Conservation (phyloP, 106 monocot species). For the Dactylorhiza incarnata region DNA sequence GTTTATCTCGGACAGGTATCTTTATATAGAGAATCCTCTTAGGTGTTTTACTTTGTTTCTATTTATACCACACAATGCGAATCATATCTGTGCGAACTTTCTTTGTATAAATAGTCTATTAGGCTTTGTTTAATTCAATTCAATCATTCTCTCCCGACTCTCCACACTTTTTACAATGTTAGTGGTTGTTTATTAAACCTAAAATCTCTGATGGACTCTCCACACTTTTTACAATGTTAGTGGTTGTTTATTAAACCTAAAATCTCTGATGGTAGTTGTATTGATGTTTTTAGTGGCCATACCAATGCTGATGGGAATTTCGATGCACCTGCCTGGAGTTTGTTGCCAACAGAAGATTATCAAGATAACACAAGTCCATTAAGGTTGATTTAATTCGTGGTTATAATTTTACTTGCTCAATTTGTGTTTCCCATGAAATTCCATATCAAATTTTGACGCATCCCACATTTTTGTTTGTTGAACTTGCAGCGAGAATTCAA, state of each 20-base stretch:
- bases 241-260: neutral
- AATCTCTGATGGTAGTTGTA: slow-evolving; percentile 1
- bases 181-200: neutral
- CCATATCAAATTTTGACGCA: neutral
- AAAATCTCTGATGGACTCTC: neutral
- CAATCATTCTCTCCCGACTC: no score
- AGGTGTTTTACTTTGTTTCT: no score
- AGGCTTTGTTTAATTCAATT: no score
- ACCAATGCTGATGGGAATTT: slow-evolving; percentile 21
- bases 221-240: neutral
- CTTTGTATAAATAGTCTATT: no score
- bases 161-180: neutral
- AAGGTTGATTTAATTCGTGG: slow-evolving; percentile 27
- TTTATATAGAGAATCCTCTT: no score
- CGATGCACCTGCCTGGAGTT: slow-evolving; percentile 25
- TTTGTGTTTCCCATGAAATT: neutral
- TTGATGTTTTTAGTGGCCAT: slow-evolving; percentile 8
- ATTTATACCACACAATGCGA: no score
- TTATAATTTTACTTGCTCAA: neutral
- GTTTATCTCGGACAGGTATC: slow-evolving; percentile 42
- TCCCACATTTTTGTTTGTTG: neutral
- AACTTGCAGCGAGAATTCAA: slow-evolving; percentile 47
- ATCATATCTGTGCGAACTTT: neutral
- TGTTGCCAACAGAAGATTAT: slow-evolving; percentile 21
- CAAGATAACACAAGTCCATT: slow-evolving; percentile 27